phyloP scores from a whole-genome alignment of 2,329 filamentous ascomycete genomes.

The Herpomyces periplanetae region DNA sequence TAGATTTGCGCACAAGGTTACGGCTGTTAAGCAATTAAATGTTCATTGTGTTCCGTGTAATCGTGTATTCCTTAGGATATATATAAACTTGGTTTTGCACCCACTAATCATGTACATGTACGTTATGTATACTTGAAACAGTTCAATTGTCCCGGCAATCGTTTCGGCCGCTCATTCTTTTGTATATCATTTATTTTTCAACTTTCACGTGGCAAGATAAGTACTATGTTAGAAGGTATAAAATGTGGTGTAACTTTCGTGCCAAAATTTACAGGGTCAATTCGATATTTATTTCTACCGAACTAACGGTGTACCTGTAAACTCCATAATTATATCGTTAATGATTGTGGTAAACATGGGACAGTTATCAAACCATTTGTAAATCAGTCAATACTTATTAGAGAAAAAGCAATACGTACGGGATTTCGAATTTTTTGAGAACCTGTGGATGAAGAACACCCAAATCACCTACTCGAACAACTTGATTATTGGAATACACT shows the following conservation, averaged over 20 bases:
- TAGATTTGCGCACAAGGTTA: too few relatives aligned
- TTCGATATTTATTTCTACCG: constrained; percentile 74
- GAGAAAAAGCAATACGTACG: constrained; percentile 11
- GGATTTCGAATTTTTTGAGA: constrained; percentile 66
- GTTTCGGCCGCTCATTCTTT: too few relatives aligned
- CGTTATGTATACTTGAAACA: too few relatives aligned
- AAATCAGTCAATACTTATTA: not conserved
- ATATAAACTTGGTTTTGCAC: too few relatives aligned
- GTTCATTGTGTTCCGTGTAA: too few relatives aligned
- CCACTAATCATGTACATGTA: too few relatives aligned
- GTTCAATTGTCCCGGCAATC: too few relatives aligned
- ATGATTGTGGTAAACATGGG: constrained; percentile 1
- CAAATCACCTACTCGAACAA: constrained; percentile 43
- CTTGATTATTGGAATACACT: constrained; percentile 30
- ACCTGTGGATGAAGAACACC: constrained; percentile 78
- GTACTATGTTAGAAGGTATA: too few relatives aligned
- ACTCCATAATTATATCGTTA: not conserved
- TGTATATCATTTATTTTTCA: too few relatives aligned
- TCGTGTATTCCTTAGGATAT: too few relatives aligned
- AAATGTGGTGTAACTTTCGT: constrained; percentile 5
- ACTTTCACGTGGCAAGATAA: too few relatives aligned
- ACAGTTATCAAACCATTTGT: constrained; percentile 5
- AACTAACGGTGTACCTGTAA: constrained; percentile 47
- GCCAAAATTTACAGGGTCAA: constrained; percentile 26
- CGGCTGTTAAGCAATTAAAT: too few relatives aligned